These are phyloP conservation scores for Yamadazyma insecticola DNA, from an alignment of 805 yeast species.

Conservation along the genomic window DNA sequence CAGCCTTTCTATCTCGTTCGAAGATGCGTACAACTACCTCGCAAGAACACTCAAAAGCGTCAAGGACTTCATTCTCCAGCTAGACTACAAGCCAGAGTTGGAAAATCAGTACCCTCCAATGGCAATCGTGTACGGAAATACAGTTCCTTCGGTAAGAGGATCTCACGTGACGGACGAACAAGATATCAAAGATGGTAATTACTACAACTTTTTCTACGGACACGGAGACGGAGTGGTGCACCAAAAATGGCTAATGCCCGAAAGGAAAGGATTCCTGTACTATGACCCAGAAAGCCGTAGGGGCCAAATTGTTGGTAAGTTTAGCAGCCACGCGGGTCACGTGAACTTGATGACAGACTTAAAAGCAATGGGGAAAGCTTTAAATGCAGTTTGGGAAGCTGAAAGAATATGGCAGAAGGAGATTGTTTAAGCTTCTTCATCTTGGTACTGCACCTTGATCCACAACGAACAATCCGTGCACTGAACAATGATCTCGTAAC, in stretches of 20 bases:
- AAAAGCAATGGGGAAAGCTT: constrained; percentile 65
- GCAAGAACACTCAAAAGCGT: constrained; percentile 57
- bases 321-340: constrained; percentile 67
- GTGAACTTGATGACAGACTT: constrained; percentile 75
- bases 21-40: constrained; percentile 64
- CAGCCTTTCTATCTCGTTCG: constrained; percentile 32
- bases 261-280: constrained; percentile 54
- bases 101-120: constrained; percentile 68
- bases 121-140: constrained; percentile 75
- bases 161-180: constrained; percentile 58
- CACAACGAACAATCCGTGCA: constrained; percentile 83
- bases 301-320: constrained; percentile 61
- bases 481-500: constrained; percentile 67
- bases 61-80: constrained; percentile 50
- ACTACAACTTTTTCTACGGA: constrained; percentile 74
- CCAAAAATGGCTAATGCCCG: constrained; percentile 79
- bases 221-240: constrained; percentile 94
- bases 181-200: constrained; percentile 67
- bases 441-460: constrained; percentile 70
- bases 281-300: constrained; percentile 23
- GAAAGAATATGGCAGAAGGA: constrained; percentile 37
- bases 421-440: constrained; percentile 15
- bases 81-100: constrained; percentile 49
- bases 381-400: constrained; percentile 57
- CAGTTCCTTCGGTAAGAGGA: constrained; percentile 82